These are phyloP conservation scores for Entomortierella chlamydospora DNA, from an alignment of 192 early-diverging fungal species.

Conservation along the genomic window DNA sequence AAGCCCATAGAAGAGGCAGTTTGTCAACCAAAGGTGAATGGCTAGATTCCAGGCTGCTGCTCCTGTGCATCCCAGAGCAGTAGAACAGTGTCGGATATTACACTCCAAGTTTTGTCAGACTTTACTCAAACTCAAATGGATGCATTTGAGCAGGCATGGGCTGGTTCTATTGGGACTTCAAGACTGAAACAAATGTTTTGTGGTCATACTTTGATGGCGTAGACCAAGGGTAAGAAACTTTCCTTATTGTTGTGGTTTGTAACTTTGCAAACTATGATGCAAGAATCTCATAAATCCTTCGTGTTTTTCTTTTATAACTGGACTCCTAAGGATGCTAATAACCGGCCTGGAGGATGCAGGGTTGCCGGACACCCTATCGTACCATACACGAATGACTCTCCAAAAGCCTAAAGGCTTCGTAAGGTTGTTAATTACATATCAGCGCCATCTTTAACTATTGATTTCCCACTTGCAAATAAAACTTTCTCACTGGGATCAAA, in stretches of 20 bases:
- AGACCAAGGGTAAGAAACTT: conserved; percentile 49
- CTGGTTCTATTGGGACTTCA: conserved; percentile 85
- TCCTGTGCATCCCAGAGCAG: conserved; percentile 66
- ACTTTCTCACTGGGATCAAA: too few species aligned
- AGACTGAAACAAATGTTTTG: conserved; percentile 64
- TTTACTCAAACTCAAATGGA: conserved; percentile 76
- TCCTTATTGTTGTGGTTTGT: conserved; percentile 9
- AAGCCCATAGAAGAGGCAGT: conserved; percentile 4
- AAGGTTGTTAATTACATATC: neutral
- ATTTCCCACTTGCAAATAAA: too few species aligned
- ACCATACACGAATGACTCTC: neutral
- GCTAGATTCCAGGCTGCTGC: conserved; percentile 54
- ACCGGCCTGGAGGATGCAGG: conserved; percentile 37
- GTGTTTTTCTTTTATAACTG: too few species aligned
- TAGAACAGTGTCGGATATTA: conserved; percentile 50
- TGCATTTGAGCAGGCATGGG: conserved; percentile 74
- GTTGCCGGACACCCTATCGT: conserved; percentile 20
- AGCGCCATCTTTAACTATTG: too few species aligned
- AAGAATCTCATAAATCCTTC: too few species aligned
- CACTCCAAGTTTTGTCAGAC: conserved; percentile 55
- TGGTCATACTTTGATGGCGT: conserved; percentile 72
- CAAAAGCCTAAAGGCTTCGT: neutral
- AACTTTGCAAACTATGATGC: too few species aligned
- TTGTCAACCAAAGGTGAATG: conserved; percentile 22
- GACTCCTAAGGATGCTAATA: conserved; percentile 70